Evolutionary conservation across 768 basidiomycete species (phyloP).

Genomic region (Xerocomellus amylosporus): DNA sequence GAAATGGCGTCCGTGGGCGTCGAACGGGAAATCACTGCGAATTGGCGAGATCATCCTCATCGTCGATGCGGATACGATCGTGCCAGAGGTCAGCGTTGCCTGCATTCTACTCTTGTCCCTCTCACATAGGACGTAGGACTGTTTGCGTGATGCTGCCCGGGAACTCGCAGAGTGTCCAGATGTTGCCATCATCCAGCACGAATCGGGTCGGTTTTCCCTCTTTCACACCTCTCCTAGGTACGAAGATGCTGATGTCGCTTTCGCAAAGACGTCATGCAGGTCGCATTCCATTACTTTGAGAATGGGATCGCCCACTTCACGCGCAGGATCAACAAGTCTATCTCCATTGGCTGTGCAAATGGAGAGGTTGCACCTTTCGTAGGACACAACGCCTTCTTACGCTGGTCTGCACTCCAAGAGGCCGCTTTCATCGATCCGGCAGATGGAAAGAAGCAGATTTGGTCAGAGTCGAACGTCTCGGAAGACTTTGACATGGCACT

Average conservation of each 20-base stretch:
- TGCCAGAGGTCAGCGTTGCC: constrained; percentile 53
- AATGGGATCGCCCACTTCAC: constrained; percentile 93
- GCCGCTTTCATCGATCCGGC: constrained; percentile 64
- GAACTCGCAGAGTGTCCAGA: constrained; percentile 82
- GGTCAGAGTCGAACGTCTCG: constrained; percentile 66
- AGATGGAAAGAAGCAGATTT: constrained; percentile 63
- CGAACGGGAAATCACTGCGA: constrained; percentile 71
- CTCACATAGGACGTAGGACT: constrained; percentile 51
- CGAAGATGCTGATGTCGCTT: constrained; percentile 25
- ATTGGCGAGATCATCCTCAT: constrained; percentile 80
- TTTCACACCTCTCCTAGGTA: background rate
- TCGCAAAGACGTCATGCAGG: constrained; percentile 78
- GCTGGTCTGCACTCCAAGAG: constrained; percentile 91
- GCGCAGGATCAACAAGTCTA: constrained; percentile 81
- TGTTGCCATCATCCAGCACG: constrained; percentile 90
- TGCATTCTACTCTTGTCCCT: background rate
- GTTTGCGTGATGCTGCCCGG: constrained; percentile 85
- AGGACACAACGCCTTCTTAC: constrained; percentile 85
- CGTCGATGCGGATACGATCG: constrained; percentile 86
- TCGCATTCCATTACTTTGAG: constrained; percentile 85
- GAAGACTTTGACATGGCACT: constrained; percentile 72
- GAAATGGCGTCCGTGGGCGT: constrained; percentile 71
- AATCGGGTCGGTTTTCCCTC: constrained; percentile 50
- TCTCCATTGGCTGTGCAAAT: constrained; percentile 75
- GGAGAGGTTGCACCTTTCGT: constrained; percentile 78